Evolutionary conservation across 2,329 filamentous ascomycete genomes (phyloP), one percentile per base, ranked within the genome.

Genomic region (Dactylellina haptotyla): DNA sequence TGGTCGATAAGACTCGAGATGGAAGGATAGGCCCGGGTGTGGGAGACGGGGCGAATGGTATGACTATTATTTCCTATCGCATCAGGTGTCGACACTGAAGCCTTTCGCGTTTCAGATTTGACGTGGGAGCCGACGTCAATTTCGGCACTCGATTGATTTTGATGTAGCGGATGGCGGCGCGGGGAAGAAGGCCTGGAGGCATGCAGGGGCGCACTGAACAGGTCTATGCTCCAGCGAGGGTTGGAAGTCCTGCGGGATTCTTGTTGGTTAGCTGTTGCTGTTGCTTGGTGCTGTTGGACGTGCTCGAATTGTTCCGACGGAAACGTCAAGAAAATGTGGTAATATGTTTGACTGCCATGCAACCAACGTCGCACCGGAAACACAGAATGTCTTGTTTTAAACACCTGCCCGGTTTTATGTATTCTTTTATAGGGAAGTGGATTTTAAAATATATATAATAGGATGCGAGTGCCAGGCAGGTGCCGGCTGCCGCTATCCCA

Each of bases 1-100:
- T 72, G 51, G 46, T 72, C 67, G 62, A 72, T 65, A 41, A 65
- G 46, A 34, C 69, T 73, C 32, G 69, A 73, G 25, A 73, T 66
- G 28, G 61, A 73, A 56, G 69, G 69, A 66, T 66, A 66, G 43
- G 54, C 39, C 43, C 32, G 56, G 26, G 61, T 56, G 14, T 56
- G 69, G 39, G 46, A 23, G 51, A 16, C 28, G 16, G 32, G 51
- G 25, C 20, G 58, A 20, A 43, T 34, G 32, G 32, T 34, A 34
- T 34, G 6, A 34, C 23, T 56, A 61, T 65, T 66, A n/a, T n/a
- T n/a, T n/a, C n/a, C n/a, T 66, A 73, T 73, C 48, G 56, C 69
- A 73, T 73, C 37, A 66, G 54, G 28, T 48, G 51, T 26, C 23
- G 51, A 34, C 39, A 51, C 46, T 41, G 61, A 73, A 18, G 61